Conservation (phyloP, 1,284 basidiomycete species). For the Ustilago bromivora region DNA sequence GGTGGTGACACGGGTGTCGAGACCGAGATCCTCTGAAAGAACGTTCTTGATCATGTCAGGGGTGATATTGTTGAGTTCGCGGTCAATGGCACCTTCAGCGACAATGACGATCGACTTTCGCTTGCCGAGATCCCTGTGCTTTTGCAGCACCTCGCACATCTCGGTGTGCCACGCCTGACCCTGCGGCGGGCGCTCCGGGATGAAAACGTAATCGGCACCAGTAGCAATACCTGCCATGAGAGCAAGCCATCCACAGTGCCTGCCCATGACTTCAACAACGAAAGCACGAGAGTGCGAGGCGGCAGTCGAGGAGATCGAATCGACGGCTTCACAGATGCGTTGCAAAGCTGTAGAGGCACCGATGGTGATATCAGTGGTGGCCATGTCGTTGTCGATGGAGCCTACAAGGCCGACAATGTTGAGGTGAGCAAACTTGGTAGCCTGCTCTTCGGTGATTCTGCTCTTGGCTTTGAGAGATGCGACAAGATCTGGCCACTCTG, state of each 20-base stretch:
- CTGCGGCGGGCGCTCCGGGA: constrained; percentile 89
- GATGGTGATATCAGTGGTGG: constrained; percentile 95
- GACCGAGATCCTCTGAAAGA: constrained; percentile 83
- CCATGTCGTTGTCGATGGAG: constrained; percentile 99
- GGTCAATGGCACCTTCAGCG: constrained; percentile 93
- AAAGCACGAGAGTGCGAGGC: constrained; percentile 96
- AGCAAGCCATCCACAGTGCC: constrained; percentile 97
- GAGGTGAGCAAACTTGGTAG: constrained; percentile 80
- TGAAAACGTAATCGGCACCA: constrained; percentile 97
- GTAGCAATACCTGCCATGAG: constrained; percentile 91
- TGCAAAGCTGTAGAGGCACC: constrained; percentile 94
- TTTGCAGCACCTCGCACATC: constrained; percentile 87
- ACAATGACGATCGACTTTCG: constrained; percentile 98
- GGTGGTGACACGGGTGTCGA: constrained; percentile 97
- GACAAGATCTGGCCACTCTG: constrained; percentile 91
- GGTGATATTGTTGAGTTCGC: constrained; percentile 86
- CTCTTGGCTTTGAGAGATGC: constrained; percentile 77
- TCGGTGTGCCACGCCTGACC: constrained; percentile 86
- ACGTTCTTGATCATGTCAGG: constrained; percentile 91
- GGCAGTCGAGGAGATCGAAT: constrained; percentile 97
- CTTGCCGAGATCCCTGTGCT: constrained; percentile 93
- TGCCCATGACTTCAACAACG: constrained; percentile 98
- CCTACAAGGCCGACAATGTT: constrained; percentile 97
- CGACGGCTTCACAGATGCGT: constrained; percentile 96
- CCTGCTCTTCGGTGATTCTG: constrained; percentile 82